Evolutionary conservation across 1,139 yeast species (phyloP), one percentile per base, ranked within the genome.

Genomic region (Yamadazyma sp.): DNA sequence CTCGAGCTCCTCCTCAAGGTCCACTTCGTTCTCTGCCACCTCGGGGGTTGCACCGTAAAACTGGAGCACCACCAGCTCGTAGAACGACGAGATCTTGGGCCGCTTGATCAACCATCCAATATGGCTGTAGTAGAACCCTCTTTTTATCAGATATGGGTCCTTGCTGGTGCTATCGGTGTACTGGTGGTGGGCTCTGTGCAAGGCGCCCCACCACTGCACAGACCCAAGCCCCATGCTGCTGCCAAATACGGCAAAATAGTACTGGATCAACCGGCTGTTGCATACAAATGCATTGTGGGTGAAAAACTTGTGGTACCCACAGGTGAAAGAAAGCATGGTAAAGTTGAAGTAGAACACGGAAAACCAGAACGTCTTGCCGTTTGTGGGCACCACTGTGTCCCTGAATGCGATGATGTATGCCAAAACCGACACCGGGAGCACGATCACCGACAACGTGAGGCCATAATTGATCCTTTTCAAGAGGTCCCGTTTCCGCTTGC

Each of bases 101-200:
- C 72, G 74, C 34, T 75, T 61, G 17, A 81, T 51, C 43, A 79
- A 62, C 85, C 87, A 81, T 1, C 87, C 87, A 56, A 79, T 65
- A 56, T 81, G 87, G 36, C 81, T 75, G 73, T 75, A 81, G 36
- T 64, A 55, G 33, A 77, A 66, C 6, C 86, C 87, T 45, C 79
- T 66, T 51, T 80, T 74, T 41, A 74, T 75, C 55, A 76, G 77
- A 51, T 81, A 83, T 0, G 91, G 89, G 54, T 83, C 89, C 34
- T 69, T 64, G 42, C 81, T 87, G 0, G 85, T 78, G 47, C 82
- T 87, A 47, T 71, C 85, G 52, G 69, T 79, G 45, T 56, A 79
- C 41, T 81, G 75, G 53, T 83, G 89, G 55, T 83, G 89, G 0
- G 86, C 86, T 39, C 86, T 60, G 58, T 83, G 91, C 27, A 81